Conservation (phyloP, 495 filamentous ascomycete genomes). For the Penicillium roqueforti region DNA sequence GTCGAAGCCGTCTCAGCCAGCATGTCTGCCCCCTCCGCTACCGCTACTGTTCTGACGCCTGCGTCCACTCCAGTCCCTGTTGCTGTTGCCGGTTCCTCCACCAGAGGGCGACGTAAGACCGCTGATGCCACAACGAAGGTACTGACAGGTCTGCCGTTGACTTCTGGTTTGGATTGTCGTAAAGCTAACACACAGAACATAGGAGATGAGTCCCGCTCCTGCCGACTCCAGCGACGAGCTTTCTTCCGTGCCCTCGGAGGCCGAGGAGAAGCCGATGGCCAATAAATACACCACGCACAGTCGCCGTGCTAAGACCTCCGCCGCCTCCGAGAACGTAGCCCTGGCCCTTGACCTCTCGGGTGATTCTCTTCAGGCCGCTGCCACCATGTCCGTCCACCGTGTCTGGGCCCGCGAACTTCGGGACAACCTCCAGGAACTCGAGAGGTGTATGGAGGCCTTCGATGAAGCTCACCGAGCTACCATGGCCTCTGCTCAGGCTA, state of each 20-base stretch:
- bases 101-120: not conserved
- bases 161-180: not conserved
- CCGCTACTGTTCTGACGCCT: not conserved
- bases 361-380: conserved; percentile 8
- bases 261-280: not conserved
- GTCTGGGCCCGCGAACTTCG: conserved; percentile 15
- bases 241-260: not conserved
- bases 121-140: not conserved
- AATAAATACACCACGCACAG: not conserved
- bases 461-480: conserved; percentile 11
- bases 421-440: conserved; percentile 13
- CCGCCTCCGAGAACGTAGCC: not conserved
- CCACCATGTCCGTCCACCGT: conserved; percentile 8
- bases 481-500: conserved; percentile 11
- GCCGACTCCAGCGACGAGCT: not conserved
- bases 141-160: not conserved
- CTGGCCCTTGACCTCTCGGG: conserved; percentile 3
- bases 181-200: not conserved
- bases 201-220: not conserved
- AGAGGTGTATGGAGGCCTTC: conserved; percentile 9
- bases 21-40: not conserved
- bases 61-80: not conserved
- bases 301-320: not conserved
- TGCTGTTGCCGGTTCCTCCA: not conserved
- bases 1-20: not conserved